Percentiles rank a stretch among this genome's conserved stretches.
These are phyloP conservation scores for Penicillium sp. DNA, from an alignment of 2,329 filamentous ascomycete species.

Conservation along the genomic window DNA sequence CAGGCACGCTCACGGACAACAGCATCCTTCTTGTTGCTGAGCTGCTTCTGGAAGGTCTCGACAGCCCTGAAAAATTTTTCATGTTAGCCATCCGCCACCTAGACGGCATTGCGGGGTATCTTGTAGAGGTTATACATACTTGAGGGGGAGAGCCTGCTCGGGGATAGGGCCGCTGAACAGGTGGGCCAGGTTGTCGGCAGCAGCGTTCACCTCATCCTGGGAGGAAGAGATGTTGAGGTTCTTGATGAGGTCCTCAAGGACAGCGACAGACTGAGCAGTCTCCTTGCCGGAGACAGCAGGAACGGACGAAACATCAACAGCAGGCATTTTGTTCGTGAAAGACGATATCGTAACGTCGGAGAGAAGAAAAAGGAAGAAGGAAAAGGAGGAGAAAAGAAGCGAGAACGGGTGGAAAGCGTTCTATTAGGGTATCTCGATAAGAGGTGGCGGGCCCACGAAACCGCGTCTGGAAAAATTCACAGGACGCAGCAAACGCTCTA, in stretches of 20 bases:
- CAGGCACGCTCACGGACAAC: constrained; percentile 70
- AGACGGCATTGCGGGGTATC: too few species aligned
- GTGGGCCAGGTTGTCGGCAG: constrained; percentile 74
- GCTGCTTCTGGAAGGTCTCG: constrained; percentile 75
- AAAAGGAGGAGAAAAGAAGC: too few species aligned
- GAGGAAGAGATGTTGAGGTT: constrained; percentile 90
- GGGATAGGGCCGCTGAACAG: constrained; percentile 97
- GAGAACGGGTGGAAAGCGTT: too few species aligned
- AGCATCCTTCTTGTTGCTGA: constrained; percentile 91
- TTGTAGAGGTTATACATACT: too few species aligned
- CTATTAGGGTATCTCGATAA: too few species aligned
- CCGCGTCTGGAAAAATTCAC: too few species aligned
- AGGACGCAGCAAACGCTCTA: too few species aligned
- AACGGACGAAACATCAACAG: constrained; percentile 42
- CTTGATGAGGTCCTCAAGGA: constrained; percentile 85
- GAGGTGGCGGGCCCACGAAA: too few species aligned
- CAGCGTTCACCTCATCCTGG: constrained; percentile 73
- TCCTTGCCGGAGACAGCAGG: constrained; percentile 48
- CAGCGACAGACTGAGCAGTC: constrained; percentile 60
- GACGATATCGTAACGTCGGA: too few species aligned
- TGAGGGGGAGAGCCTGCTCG: constrained; percentile 78
- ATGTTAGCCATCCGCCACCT: too few species aligned
- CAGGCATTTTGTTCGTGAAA: constrained; percentile 48
- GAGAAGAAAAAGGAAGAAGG: too few species aligned
- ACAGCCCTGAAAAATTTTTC: too few species aligned